Conservation (phyloP, 805 yeast genomes). For the Dipodascus geniculatus region DNA sequence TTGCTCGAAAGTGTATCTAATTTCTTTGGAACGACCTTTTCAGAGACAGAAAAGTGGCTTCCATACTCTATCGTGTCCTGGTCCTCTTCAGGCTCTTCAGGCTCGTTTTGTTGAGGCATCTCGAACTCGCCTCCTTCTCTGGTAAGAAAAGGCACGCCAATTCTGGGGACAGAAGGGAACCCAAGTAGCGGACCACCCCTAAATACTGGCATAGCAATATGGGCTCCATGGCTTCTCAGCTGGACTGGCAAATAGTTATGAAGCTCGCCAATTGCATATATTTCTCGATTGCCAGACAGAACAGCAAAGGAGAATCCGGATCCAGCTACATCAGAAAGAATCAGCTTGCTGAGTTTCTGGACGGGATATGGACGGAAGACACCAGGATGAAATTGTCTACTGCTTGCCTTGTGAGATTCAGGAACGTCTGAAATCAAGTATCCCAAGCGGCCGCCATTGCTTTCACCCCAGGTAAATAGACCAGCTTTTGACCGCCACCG, state of each 20-base stretch:
- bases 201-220: background rate
- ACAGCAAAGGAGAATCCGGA: constrained; percentile 59
- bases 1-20: background rate
- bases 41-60: background rate
- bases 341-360: constrained; percentile 25
- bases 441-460: constrained; percentile 37
- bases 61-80: background rate
- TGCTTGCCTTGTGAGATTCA: constrained; percentile 4
- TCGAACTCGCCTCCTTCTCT: constrained; percentile 2
- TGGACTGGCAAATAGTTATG: constrained; percentile 16
- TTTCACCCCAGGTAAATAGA: constrained; percentile 42
- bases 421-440: constrained; percentile 18
- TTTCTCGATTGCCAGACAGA: constrained; percentile 41
- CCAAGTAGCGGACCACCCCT: background rate
- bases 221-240: background rate
- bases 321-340: constrained; percentile 39
- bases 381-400: constrained; percentile 18
- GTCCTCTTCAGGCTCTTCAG: background rate
- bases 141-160: constrained; percentile 5
- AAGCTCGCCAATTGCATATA: constrained; percentile 37
- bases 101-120: constrained; percentile 4
- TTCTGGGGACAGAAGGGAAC: constrained; percentile 6
- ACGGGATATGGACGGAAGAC: constrained; percentile 32
- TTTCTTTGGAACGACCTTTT: constrained; percentile 2
- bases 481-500: constrained; percentile 29